These are phyloP conservation scores for Pythium aristosporum DNA, from an alignment of 352 stramenopile species.

Conservation along the genomic window DNA sequence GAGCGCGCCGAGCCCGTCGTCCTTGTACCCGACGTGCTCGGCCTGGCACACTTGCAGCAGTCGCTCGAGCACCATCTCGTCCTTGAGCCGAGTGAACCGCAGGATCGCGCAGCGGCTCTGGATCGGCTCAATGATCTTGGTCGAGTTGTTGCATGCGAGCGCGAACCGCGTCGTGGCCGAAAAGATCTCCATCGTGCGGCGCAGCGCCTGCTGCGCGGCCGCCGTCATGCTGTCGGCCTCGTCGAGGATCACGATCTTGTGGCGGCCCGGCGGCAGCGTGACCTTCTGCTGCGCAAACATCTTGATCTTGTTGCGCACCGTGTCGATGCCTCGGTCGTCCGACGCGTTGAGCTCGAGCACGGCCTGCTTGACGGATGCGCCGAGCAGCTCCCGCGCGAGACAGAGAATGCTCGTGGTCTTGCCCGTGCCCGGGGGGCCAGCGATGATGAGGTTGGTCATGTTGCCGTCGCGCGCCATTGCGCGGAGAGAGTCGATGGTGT, in stretches of 20 bases:
- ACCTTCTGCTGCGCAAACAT: slow-evolving; percentile 99
- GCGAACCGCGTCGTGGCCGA: slow-evolving; percentile 97
- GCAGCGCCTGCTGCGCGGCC: slow-evolving; percentile 96
- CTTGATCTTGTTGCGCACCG: slow-evolving; percentile 97
- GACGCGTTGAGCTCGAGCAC: slow-evolving; percentile 99
- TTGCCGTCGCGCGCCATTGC: slow-evolving; percentile 97
- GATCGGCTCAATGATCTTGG: slow-evolving; percentile 99
- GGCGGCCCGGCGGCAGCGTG: slow-evolving; percentile 83
- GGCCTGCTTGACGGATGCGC: slow-evolving; percentile 76
- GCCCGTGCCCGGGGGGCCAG: slow-evolving; percentile 90
- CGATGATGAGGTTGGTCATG: slow-evolving; percentile 99
- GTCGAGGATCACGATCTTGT: slow-evolving; percentile 99
- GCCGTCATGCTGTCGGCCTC: slow-evolving; percentile 98
- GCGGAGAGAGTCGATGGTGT: slow-evolving; percentile 94
- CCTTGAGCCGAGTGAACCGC: slow-evolving; percentile 93
- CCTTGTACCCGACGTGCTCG: slow-evolving; percentile 86
- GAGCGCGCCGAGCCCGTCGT: slow-evolving; percentile 95
- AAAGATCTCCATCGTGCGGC: slow-evolving; percentile 99
- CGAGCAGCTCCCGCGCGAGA: slow-evolving; percentile 88
- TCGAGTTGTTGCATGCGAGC: slow-evolving; percentile 98
- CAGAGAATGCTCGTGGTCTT: slow-evolving; percentile 94
- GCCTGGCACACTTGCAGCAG: slow-evolving; percentile 92
- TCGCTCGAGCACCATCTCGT: slow-evolving; percentile 95
- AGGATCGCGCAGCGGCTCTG: slow-evolving; percentile 98
- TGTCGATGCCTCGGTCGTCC: slow-evolving; percentile 92